These are phyloP conservation scores for Skeletonema menzelii DNA, from an alignment of 108 stramenopile species.

Conservation along the genomic window DNA sequence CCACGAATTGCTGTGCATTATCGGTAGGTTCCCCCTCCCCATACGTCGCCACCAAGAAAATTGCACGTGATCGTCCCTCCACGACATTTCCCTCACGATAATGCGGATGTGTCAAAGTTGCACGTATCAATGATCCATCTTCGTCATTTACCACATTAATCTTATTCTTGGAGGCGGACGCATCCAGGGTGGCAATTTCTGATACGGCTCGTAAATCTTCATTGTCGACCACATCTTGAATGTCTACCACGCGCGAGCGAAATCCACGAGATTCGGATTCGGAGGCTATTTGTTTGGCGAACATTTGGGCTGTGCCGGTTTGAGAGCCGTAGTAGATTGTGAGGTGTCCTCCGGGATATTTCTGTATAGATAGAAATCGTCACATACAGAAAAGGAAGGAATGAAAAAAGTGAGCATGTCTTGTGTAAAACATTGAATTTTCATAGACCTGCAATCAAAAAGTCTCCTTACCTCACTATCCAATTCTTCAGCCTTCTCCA, in stretches of 20 bases:
- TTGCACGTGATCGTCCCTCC: slow-evolving; percentile 49
- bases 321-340: slow-evolving; percentile 95
- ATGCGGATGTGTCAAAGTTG: slow-evolving; percentile 36
- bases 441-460: neutral
- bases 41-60: slow-evolving; percentile 96
- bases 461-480: neutral
- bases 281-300: slow-evolving; percentile 82
- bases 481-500: slow-evolving; percentile 1
- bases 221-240: slow-evolving; percentile 85
- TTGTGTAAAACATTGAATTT: neutral
- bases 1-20: slow-evolving; percentile 87
- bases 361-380: neutral
- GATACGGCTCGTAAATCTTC: slow-evolving; percentile 10
- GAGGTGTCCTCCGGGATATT: slow-evolving; percentile 80
- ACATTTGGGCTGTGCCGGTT: slow-evolving; percentile 98
- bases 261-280: slow-evolving; percentile 88
- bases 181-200: neutral
- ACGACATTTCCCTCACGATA: slow-evolving; percentile 46
- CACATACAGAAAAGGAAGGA: neutral
- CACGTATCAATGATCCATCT: slow-evolving; percentile 10
- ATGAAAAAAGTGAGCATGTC: neutral
- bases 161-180: neutral
- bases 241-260: slow-evolving; percentile 72
- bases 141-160: slow-evolving; percentile 7
- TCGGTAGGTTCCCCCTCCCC: slow-evolving; percentile 99